Conservation (phyloP, 208 protist species). For the Trypanosoma scelopori region DNA sequence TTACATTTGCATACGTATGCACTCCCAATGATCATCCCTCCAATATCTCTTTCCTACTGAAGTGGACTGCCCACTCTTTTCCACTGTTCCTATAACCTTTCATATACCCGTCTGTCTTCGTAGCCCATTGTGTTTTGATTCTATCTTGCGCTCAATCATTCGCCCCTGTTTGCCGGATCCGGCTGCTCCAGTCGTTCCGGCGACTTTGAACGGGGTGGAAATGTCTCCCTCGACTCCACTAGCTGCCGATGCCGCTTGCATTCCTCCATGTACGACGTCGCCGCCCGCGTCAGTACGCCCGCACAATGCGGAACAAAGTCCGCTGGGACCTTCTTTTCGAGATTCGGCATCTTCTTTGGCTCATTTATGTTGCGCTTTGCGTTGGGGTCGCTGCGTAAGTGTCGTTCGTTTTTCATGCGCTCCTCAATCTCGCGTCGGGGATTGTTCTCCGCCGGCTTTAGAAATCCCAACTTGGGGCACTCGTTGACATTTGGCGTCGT, state of each 20-base stretch:
- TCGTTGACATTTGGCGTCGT: conserved; percentile 15
- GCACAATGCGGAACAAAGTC: conserved; percentile 42
- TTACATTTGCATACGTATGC: too few species aligned
- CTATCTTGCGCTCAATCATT: too few species aligned
- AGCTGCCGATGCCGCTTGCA: too few species aligned
- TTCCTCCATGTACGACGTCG: neutral
- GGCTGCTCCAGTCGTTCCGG: too few species aligned
- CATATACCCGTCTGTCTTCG: too few species aligned
- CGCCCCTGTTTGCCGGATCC: too few species aligned
- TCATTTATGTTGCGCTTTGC: conserved; percentile 27
- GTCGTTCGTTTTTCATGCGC: conserved; percentile 26
- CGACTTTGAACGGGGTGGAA: neutral
- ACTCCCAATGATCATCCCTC: too few species aligned
- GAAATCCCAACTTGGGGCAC: conserved; percentile 27
- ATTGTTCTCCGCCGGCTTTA: conserved; percentile 32
- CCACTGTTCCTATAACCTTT: too few species aligned
- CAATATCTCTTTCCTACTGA: too few species aligned
- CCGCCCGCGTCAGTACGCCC: neutral
- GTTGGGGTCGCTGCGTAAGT: conserved; percentile 24
- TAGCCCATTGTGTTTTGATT: too few species aligned
- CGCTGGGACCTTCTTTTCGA: conserved; percentile 33
- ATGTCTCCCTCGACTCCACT: conserved; percentile 1
- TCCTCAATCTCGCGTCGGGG: conserved; percentile 31
- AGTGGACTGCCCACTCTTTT: too few species aligned
- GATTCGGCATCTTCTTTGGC: conserved; percentile 34